A percentile compares a stretch with the other conserved stretches of the same genome.
These are phyloP conservation scores for Trichoderma asperelloides DNA, from an alignment of 495 filamentous ascomycete species.

Conservation along the genomic window DNA sequence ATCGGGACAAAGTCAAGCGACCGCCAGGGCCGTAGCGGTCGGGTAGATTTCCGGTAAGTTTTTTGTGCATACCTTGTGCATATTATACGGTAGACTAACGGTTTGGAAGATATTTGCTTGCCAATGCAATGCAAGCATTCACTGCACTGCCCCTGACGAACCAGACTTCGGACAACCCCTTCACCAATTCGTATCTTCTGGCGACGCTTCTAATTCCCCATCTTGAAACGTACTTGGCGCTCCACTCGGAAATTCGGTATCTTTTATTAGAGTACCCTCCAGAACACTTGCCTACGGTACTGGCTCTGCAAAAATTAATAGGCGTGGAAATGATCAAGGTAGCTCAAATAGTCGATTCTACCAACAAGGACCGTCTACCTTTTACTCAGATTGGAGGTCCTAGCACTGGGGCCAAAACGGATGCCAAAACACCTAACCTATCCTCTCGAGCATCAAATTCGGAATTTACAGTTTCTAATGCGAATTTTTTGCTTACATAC, in stretches of 20 bases:
- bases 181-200: slow-evolving; percentile 31
- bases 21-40: slow-evolving; percentile 26
- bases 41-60: slow-evolving; percentile 34
- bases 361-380: slow-evolving; percentile 15
- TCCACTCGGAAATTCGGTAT: slow-evolving; percentile 30
- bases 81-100: not conserved
- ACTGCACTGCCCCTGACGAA: slow-evolving; percentile 33
- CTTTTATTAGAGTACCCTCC: slow-evolving; percentile 39
- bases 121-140: slow-evolving; percentile 40
- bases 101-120: slow-evolving; percentile 31
- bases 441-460: slow-evolving; percentile 9
- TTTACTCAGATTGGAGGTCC: slow-evolving; percentile 12
- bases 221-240: slow-evolving; percentile 33
- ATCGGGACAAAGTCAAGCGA: slow-evolving; percentile 29
- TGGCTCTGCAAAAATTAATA: slow-evolving; percentile 34
- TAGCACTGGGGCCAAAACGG: slow-evolving; percentile 1
- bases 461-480: slow-evolving; percentile 25
- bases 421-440: not conserved
- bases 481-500: slow-evolving; percentile 34
- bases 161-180: slow-evolving; percentile 37
- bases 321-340: slow-evolving; percentile 34
- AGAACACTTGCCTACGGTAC: slow-evolving; percentile 34
- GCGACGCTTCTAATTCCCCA: slow-evolving; percentile 38
- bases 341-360: slow-evolving; percentile 31
- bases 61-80: not conserved